Base-by-base conservation (phyloP, 2,329 filamentous ascomycete species). In the Truncatella angustata region DNA sequence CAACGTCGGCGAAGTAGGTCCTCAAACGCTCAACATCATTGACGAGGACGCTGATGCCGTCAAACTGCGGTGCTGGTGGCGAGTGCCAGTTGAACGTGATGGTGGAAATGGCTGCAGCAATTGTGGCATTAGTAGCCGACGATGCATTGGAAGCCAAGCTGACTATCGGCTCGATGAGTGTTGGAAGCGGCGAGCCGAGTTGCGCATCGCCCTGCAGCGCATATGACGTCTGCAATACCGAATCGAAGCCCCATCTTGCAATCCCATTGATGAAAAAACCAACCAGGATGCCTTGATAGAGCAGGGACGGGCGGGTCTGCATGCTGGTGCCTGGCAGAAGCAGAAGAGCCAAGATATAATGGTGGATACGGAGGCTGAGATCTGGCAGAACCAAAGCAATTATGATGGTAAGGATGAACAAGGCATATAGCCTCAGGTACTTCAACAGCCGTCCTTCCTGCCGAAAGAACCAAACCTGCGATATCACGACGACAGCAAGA, bases 221-320 rank as follows among this genome's bases (percentile, higher is more conserved):
- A 1, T 71, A 79, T 0, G 89, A 83, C 0, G 94, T 97, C 70
- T 99, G 87, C 14, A 99, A 80, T 43, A 99, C 84, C 1, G 88
- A 81, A 56, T 91, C 92, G 67, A 96, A 99, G 0, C 92, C 92
- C 94, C 94, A 97, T 39, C 93, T 82, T 4, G 92, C 93, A 54
- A 95, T 85, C 49, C 94, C 93, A 66, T 97, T 97, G 72, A 97
- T 86, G 69, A 97, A 97, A 0, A 97, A 79, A 0, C 94, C 94
- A 6, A 97, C 74, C 0, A 99, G 77, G 2, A 99, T 75, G 10
- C 94, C 94, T 68, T 97, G 93, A 64, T 94, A 97, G 2, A 96
- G 69, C 7, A 97, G 76, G 0, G 86, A 87, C 0, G 90, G 88
- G 0, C 94, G 83, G 5, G 90, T 97, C 59, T 96, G 92, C 69